Conservation (phyloP, 1,284 basidiomycete genomes). For the Malassezia sympodialis region DNA sequence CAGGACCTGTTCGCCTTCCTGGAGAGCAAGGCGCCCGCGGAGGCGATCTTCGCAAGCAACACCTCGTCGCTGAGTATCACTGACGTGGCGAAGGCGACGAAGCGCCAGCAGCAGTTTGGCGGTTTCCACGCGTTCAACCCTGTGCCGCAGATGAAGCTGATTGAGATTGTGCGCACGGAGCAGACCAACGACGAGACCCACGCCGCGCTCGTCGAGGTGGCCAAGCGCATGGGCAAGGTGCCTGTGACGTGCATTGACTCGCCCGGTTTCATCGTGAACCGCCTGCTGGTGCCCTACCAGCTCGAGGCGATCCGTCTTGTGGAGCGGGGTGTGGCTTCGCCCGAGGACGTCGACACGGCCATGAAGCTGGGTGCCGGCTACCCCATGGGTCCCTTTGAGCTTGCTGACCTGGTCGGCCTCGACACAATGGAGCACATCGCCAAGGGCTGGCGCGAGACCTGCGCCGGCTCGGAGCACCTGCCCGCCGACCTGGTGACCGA, state of each 20-base stretch:
- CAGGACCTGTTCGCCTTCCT: conserved; percentile 54
- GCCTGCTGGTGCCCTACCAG: conserved; percentile 54
- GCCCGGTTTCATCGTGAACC: conserved; percentile 54
- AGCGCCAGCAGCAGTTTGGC: conserved; percentile 35
- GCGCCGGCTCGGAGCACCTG: conserved; percentile 49
- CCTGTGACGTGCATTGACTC: conserved; percentile 55
- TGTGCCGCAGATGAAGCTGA: conserved; percentile 53
- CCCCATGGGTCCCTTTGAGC: conserved; percentile 54
- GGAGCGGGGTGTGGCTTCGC: conserved; percentile 55
- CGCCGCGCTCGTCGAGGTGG: conserved; percentile 51
- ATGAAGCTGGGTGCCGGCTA: conserved; percentile 57
- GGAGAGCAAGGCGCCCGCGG: conserved; percentile 51
- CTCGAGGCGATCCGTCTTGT: conserved; percentile 56
- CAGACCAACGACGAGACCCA: conserved; percentile 52
- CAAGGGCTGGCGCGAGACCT: conserved; percentile 53
- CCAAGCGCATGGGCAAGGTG: conserved; percentile 53
- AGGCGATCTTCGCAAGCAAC: conserved; percentile 55
- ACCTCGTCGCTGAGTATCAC: conserved; percentile 54
- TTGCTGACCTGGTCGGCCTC: conserved; percentile 55
- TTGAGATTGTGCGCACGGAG: conserved; percentile 54
- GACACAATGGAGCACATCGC: conserved; percentile 52
- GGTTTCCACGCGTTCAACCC: conserved; percentile 55
- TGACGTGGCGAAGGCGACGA: conserved; percentile 51
- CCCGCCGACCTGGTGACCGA: conserved; percentile 51
- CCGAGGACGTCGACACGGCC: conserved; percentile 56